Evolutionary conservation across 164 flowering plant species (phyloP).

Genomic region (Sedum album): DNA sequence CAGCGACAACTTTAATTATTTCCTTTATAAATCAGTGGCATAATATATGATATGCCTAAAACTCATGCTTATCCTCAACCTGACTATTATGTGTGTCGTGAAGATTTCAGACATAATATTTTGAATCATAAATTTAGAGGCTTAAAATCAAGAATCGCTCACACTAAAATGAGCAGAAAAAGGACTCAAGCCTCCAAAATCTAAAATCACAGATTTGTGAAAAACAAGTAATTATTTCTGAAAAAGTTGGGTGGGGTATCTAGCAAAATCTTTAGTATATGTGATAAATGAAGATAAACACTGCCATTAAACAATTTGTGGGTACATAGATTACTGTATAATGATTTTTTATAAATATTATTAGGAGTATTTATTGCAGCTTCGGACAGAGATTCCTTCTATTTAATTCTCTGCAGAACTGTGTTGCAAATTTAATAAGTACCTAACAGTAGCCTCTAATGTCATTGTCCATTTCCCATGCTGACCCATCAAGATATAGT

Average conservation of each 20-base stretch:
- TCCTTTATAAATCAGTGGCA: not conserved
- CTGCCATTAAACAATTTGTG: not conserved
- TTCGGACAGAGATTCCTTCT: conserved; percentile 5
- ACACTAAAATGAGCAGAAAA: not conserved
- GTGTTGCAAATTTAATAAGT: not conserved
- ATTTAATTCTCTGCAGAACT: conserved; percentile 7
- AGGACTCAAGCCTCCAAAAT: not conserved
- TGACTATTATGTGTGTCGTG: no score
- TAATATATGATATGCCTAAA: not conserved
- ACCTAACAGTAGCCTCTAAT: not conserved
- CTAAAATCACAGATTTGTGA: not conserved
- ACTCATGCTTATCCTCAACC: not conserved
- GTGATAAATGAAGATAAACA: conserved; percentile 1
- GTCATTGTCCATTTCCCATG: not conserved
- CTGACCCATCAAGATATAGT: not conserved
- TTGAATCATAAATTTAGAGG: no score
- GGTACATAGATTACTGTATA: not conserved
- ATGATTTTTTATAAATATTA: not conserved
- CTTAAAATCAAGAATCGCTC: not conserved
- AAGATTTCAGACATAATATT: no score
- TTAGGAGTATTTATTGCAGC: not conserved
- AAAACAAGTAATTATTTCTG: not conserved
- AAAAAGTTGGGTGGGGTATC: not conserved
- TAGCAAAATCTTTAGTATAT: not conserved
- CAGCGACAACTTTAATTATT: not conserved